Evolutionary conservation across 176 grass and related monocot species (phyloP), one percentile per base, ranked within the genome.

Genomic region (Zea luxurians): DNA sequence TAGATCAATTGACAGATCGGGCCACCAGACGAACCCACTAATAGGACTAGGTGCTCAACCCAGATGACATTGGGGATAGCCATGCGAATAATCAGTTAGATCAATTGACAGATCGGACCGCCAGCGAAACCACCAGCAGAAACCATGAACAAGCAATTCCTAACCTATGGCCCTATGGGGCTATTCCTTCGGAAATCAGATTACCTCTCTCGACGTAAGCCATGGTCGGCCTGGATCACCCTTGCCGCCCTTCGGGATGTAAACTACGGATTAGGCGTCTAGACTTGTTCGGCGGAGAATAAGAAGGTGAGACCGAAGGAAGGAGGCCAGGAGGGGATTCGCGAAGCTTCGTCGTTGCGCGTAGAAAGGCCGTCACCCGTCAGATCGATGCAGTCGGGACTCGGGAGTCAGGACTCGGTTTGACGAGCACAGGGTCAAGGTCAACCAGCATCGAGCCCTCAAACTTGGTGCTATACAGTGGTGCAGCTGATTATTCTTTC

Each of bases 141-240:
- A 76, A 49, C 64, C 54, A 10, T 60, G 37, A 46, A 64, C 46
- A 11, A 47, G 59, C 41, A 76, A 59, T 40, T 65, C 66, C 35
- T 2, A 13, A 15, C 9, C 71, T 13, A 58, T 59, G 42, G 4
- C 11, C 9, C 71, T 13, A 58, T 59, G 42, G 4, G 7, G n/a
- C 38, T 16, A 42, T 10, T 48, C 8, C 13, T 40, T 18, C 2
- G 8, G 27, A 69, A 42, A 81, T 7, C 38, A 11, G 47, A 64
- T 76, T 88, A 88, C 86, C 86, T 88, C 86, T 75, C 77, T 88
- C 86, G 65, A 88, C 72, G 82, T 88, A 88, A 35, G 82, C 86
- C 86, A 88, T 88, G 48, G 65, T 66, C 64, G 34, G 46, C 40
- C 35, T 13, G 81, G 64, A 84, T 71, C 77, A 13, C 45, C 48